Conservation (phyloP, 176 grass and related monocot species). For the Pontederia crassipes region DNA sequence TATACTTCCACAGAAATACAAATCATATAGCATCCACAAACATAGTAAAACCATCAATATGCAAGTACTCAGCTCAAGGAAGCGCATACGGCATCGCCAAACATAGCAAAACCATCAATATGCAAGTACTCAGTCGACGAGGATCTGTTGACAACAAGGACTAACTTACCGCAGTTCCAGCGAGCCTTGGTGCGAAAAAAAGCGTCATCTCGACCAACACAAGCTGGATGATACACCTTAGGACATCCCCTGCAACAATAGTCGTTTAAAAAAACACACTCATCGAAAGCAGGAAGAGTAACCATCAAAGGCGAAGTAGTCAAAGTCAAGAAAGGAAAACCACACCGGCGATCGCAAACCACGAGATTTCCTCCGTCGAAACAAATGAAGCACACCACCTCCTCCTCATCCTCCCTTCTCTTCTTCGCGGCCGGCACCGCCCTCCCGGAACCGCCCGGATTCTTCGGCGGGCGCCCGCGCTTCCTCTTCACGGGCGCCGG, state of each 20-base stretch:
- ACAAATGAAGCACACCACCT: slow-evolving; percentile 96
- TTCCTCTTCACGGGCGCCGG: slow-evolving; percentile 45
- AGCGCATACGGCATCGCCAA: not conserved
- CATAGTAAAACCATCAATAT: not conserved
- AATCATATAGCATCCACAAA: not conserved
- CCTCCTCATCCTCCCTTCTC: slow-evolving; percentile 55
- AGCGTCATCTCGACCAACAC: slow-evolving; percentile 71
- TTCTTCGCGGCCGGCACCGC: not conserved
- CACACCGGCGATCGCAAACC: slow-evolving; percentile 78
- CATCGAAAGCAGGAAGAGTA: not conserved
- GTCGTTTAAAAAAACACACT: not conserved
- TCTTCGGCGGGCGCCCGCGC: slow-evolving; percentile 83
- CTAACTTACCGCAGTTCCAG: slow-evolving; percentile 92
- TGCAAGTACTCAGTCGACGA: too few species aligned
- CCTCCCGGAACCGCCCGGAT: slow-evolving; percentile 22
- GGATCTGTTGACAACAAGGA: too few species aligned
- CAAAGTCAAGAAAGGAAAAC: not conserved
- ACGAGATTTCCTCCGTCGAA: slow-evolving; percentile 93
- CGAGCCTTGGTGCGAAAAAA: slow-evolving; percentile 64
- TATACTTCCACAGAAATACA: too few species aligned
- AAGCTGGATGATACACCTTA: slow-evolving; percentile 93
- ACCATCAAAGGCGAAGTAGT: not conserved
- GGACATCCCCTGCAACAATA: slow-evolving; percentile 59
- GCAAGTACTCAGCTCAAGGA: too few species aligned
- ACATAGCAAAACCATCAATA: not conserved